Percentiles rank a stretch among this genome's conserved stretches.
Conservation (phyloP, 139 green algal genomes). For the Closterium sp. region DNA sequence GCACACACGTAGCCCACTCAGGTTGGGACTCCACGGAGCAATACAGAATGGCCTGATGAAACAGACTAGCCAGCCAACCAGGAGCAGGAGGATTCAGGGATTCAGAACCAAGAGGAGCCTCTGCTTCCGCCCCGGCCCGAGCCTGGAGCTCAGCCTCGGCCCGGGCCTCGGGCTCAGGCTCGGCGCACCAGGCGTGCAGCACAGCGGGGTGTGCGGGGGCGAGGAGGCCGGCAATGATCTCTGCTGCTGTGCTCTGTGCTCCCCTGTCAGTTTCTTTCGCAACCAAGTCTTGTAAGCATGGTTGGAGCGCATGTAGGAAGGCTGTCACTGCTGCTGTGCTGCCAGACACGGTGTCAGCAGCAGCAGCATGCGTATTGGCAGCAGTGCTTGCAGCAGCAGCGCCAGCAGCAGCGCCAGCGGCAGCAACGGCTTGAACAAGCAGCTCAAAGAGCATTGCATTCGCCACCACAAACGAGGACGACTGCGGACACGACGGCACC, state of each 20-base stretch:
- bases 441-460: background rate
- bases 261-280: background rate
- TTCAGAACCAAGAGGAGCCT: background rate
- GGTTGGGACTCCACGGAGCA: background rate
- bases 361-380: no score
- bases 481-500: background rate
- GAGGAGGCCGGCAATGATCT: background rate
- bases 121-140: background rate
- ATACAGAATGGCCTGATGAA: background rate
- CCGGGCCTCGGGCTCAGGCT: background rate
- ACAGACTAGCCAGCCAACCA: background rate
- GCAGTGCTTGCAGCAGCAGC: no score
- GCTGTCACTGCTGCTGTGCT: background rate
- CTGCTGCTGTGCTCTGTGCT: background rate
- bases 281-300: background rate
- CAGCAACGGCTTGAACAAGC: background rate
- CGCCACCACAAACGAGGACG: background rate
- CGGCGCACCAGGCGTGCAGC: background rate
- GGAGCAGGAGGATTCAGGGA: background rate
- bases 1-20: background rate
- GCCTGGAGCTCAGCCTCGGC: background rate
- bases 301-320: background rate
- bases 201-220: background rate
- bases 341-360: background rate
- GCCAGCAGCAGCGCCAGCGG: no score